Percentiles rank a stretch among this genome's conserved stretches.
These are phyloP conservation scores for Podospora pseudoanserina DNA, from an alignment of 495 filamentous ascomycete genomes.

Conservation along the genomic window DNA sequence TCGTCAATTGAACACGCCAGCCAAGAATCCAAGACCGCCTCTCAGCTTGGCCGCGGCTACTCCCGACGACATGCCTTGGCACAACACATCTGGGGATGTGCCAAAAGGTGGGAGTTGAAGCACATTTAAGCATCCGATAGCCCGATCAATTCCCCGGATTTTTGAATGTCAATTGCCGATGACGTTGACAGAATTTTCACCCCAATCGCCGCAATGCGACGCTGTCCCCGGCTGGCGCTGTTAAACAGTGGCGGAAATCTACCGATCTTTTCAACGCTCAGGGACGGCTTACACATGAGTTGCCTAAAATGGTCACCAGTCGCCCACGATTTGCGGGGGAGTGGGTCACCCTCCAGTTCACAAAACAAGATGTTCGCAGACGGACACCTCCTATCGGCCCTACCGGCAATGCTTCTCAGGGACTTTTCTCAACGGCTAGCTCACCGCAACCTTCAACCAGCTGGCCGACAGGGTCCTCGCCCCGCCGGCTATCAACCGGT, in stretches of 20 bases:
- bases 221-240: not conserved
- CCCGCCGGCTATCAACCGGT: not conserved
- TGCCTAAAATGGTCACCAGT: not conserved
- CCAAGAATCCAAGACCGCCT: slow-evolving; percentile 3
- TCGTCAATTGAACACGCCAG: no score
- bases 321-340: not conserved
- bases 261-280: not conserved
- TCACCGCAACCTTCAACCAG: not conserved
- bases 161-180: not conserved
- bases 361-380: not conserved
- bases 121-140: not conserved
- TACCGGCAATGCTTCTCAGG: not conserved
- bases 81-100: not conserved
- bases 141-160: not conserved
- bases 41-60: slow-evolving; percentile 2
- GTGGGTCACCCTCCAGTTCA: not conserved
- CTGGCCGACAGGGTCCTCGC: not conserved
- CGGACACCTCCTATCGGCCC: not conserved
- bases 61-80: slow-evolving; percentile 12
- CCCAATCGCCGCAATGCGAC: not conserved
- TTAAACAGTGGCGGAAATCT: not conserved
- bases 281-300: not conserved
- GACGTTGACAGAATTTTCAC: not conserved
- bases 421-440: not conserved
- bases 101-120: not conserved